Conservation (phyloP, 345 rosid species). For the Geranium brycei region DNA sequence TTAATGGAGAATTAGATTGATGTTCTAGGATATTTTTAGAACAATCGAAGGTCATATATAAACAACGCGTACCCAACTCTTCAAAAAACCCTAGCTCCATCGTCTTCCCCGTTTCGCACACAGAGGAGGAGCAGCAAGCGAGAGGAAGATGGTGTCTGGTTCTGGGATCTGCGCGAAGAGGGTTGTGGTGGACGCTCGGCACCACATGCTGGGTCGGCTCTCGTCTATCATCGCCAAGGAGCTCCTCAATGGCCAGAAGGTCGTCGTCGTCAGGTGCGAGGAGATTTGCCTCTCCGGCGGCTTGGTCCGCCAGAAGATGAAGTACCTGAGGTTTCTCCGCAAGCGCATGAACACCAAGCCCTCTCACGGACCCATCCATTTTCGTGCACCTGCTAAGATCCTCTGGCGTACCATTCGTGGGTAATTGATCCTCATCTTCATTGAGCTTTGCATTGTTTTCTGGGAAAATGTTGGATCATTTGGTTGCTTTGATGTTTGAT, state of each 20-base stretch:
- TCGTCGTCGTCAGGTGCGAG: slow-evolving; percentile 25
- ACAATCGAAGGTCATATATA: too few relatives aligned
- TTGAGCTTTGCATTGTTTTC: not conserved
- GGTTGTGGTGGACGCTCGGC: slow-evolving; percentile 75
- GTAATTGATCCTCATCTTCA: not conserved
- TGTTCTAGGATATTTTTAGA: too few relatives aligned
- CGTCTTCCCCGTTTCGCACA: too few relatives aligned
- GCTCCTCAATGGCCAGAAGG: slow-evolving; percentile 24
- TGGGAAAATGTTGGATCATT: not conserved
- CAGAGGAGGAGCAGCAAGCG: too few relatives aligned
- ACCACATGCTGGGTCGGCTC: slow-evolving; percentile 73
- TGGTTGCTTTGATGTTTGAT: not conserved
- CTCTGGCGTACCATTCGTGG: slow-evolving; percentile 27
- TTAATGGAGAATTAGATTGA: too few relatives aligned
- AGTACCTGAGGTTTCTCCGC: slow-evolving; percentile 78
- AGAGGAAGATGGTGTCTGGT: slow-evolving; percentile 78
- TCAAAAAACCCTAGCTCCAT: too few relatives aligned
- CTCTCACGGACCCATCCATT: slow-evolving; percentile 30
- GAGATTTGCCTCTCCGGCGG: slow-evolving; percentile 32
- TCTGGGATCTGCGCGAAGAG: slow-evolving; percentile 61
- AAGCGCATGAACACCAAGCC: slow-evolving; percentile 42
- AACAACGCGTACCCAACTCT: too few relatives aligned
- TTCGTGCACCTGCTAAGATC: slow-evolving; percentile 27
- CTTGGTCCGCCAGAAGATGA: slow-evolving; percentile 85
- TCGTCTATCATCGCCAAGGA: slow-evolving; percentile 37